phyloP scores from a whole-genome alignment of 2,329 filamentous ascomycete genomes.

The Myriosclerotinia scirpicola region DNA sequence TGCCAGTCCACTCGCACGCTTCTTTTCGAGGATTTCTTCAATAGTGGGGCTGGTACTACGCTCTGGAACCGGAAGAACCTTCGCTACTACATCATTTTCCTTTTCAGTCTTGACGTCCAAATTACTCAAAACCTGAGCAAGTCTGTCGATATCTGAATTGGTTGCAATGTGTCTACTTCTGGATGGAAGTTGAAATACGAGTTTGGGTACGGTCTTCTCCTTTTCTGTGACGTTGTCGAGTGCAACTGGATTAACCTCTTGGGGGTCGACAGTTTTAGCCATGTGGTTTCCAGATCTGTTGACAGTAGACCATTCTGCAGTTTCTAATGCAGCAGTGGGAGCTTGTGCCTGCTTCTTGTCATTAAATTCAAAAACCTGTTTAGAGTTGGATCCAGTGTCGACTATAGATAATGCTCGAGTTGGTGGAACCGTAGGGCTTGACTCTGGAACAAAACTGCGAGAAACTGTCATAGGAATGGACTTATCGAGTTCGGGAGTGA shows the following conservation, averaged over 20 bases:
- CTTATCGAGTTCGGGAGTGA: not conserved
- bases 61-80: not conserved
- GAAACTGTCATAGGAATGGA: not conserved
- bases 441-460: not conserved
- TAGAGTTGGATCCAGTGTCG: not conserved
- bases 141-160: slow-evolving; percentile 1
- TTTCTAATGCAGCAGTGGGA: not conserved
- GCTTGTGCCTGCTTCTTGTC: not conserved
- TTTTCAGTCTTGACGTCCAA: slow-evolving; percentile 6
- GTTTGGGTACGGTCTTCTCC: not conserved
- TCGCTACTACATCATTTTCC: not conserved
- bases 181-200: not conserved
- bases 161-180: slow-evolving; percentile 3
- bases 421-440: not conserved
- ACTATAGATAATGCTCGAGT: not conserved
- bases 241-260: not conserved
- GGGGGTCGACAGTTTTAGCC: not conserved
- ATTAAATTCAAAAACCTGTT: not conserved
- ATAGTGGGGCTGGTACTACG: slow-evolving; percentile 11
- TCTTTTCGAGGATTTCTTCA: slow-evolving; percentile 18
- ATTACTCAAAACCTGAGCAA: not conserved
- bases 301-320: not conserved
- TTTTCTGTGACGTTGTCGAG: not conserved
- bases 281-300: not conserved
- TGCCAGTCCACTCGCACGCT: slow-evolving; percentile 3